Percentiles rank a stretch among this genome's conserved stretches.
These are phyloP conservation scores for Cladophialophora psammophila DNA, from an alignment of 2,329 filamentous ascomycete species.

Conservation along the genomic window DNA sequence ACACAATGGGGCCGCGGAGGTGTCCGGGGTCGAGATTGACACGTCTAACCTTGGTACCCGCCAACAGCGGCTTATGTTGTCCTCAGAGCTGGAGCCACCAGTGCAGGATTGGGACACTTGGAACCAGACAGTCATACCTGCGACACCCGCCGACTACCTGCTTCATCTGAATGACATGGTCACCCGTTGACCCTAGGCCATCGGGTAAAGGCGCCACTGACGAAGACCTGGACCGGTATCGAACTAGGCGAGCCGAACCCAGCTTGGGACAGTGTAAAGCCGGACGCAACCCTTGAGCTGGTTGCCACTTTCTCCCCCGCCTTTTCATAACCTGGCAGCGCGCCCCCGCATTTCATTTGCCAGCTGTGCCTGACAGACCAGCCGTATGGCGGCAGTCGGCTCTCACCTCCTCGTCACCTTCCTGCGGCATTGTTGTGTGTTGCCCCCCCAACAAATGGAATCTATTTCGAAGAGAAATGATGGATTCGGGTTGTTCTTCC, in stretches of 20 bases:
- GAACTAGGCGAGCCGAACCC: neutral
- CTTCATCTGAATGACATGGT: conserved; percentile 8
- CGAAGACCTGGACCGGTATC: neutral
- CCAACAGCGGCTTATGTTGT: conserved; percentile 15
- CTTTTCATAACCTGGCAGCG: conserved; percentile 17
- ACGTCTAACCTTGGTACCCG: conserved; percentile 9
- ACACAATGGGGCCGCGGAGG: conserved; percentile 31
- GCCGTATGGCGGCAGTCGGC: conserved; percentile 23
- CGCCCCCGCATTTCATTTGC: conserved; percentile 33
- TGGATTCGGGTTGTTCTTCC: conserved; percentile 22
- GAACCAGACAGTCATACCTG: neutral
- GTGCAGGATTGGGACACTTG: neutral
- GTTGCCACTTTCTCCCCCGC: conserved; percentile 25
- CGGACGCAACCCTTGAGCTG: conserved; percentile 1
- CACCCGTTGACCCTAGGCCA: neutral
- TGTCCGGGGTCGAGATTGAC: conserved; percentile 26
- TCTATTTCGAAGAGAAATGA: conserved; percentile 20
- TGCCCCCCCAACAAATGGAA: conserved; percentile 22
- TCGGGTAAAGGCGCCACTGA: conserved; percentile 23
- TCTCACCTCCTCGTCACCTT: conserved; percentile 17
- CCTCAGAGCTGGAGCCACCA: neutral
- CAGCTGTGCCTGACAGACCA: conserved; percentile 13
- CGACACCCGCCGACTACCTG: conserved; percentile 7
- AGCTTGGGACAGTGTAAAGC: neutral
- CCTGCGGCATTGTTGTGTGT: conserved; percentile 18